Conservation (phyloP, 495 filamentous ascomycete genomes). For the Daldinia loculata region DNA sequence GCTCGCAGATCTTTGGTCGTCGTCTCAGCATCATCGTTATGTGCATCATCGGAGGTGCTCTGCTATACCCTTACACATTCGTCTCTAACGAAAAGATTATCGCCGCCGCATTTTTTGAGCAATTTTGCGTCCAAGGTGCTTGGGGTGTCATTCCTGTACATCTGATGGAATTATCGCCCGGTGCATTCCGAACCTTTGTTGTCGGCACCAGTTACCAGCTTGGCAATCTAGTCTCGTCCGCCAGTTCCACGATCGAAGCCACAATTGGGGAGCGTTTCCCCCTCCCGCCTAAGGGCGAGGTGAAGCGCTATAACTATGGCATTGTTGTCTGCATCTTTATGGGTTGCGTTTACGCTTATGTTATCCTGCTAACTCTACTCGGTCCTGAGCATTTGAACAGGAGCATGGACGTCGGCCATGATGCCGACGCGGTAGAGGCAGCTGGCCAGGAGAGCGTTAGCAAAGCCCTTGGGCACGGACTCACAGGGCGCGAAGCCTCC, state of each 20-base stretch:
- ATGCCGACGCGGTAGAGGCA: constrained; percentile 69
- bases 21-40: constrained; percentile 83
- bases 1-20: constrained; percentile 81
- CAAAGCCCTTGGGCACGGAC: constrained; percentile 25
- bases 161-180: constrained; percentile 86
- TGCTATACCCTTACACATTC: constrained; percentile 86
- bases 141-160: constrained; percentile 89
- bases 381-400: constrained; percentile 78
- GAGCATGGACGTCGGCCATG: constrained; percentile 71
- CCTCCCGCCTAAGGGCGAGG: constrained; percentile 60
- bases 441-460: constrained; percentile 50
- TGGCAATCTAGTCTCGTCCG: constrained; percentile 82
- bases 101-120: constrained; percentile 89
- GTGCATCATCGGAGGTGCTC: constrained; percentile 76
- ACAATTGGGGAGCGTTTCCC: constrained; percentile 85
- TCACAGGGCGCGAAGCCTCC: constrained; percentile 15
- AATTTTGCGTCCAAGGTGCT: constrained; percentile 88
- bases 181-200: constrained; percentile 82
- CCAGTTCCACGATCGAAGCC: constrained; percentile 83
- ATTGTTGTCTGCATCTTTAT: constrained; percentile 94
- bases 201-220: constrained; percentile 87
- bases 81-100: constrained; percentile 68
- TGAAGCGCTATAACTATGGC: constrained; percentile 78
- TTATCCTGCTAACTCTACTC: constrained; percentile 75
- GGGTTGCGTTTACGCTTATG: constrained; percentile 88